phyloP scores from a whole-genome alignment of 345 rosid species.

The Moricandia moricandioides region DNA sequence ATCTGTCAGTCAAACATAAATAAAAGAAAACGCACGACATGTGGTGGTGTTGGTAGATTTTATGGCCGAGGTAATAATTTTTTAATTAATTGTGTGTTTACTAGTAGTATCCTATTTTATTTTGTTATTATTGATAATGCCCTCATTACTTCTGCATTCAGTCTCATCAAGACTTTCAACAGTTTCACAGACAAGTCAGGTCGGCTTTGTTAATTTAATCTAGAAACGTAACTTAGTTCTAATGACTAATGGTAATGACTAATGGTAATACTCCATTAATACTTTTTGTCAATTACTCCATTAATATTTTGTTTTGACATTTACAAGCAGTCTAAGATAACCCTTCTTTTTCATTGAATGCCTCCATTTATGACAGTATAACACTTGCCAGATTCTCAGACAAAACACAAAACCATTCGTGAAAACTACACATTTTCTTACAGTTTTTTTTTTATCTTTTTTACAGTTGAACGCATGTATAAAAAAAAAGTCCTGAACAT shows the following conservation, averaged over 20 bases:
- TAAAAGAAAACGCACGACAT: conserved; percentile 28
- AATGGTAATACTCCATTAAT: too few species aligned
- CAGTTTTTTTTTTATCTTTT: neutral
- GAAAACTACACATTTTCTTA: neutral
- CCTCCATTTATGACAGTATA: neutral
- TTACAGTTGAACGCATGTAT: neutral
- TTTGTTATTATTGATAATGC: conserved; percentile 14
- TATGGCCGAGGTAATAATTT: neutral
- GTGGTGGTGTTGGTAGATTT: conserved; percentile 16
- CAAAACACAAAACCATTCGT: neutral
- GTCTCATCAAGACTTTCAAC: conserved; percentile 30
- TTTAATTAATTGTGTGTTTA: neutral
- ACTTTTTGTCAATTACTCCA: neutral
- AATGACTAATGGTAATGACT: neutral
- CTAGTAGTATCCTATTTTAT: neutral
- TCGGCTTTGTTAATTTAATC: conserved; percentile 15
- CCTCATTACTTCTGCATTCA: conserved; percentile 29
- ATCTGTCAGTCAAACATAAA: conserved; percentile 29
- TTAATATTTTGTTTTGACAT: neutral
- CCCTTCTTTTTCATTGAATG: neutral
- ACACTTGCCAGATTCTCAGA: conserved; percentile 2
- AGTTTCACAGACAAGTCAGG: conserved; percentile 31
- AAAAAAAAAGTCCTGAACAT: too few species aligned
- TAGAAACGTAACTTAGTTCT: neutral
- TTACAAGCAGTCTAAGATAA: conserved; percentile 13